Conservation (phyloP, 1,284 basidiomycete species). For the Moesziomyces globuligerus region DNA sequence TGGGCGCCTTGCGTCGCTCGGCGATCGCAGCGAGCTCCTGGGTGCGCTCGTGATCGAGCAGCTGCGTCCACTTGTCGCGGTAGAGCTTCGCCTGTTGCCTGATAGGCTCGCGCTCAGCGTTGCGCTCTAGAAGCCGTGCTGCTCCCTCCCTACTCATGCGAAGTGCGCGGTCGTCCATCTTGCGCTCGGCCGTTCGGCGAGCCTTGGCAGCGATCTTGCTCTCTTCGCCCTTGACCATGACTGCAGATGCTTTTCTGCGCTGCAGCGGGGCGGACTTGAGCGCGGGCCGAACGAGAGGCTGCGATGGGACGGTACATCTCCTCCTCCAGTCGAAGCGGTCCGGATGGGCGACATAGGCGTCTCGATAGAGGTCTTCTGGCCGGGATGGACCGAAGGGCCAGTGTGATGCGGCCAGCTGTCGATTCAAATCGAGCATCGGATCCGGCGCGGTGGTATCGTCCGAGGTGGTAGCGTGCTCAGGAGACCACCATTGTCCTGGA, state of each 20-base stretch:
- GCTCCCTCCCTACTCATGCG: slow-evolving; percentile 40
- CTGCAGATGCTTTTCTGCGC: slow-evolving; percentile 25
- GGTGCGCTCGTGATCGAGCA: slow-evolving; percentile 49
- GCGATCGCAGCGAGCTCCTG: slow-evolving; percentile 46
- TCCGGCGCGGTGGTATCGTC: neutral
- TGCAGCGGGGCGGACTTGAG: slow-evolving; percentile 14
- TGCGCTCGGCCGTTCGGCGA: slow-evolving; percentile 29
- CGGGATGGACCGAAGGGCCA: slow-evolving; percentile 38
- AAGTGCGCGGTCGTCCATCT: slow-evolving; percentile 40
- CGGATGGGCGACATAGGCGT: slow-evolving; percentile 39
- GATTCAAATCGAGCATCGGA: slow-evolving; percentile 13
- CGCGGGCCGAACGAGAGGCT: neutral
- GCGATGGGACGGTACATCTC: slow-evolving; percentile 3
- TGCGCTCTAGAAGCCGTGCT: slow-evolving; percentile 12
- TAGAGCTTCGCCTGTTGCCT: slow-evolving; percentile 34
- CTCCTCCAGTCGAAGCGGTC: slow-evolving; percentile 48
- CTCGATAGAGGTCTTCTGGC: slow-evolving; percentile 37
- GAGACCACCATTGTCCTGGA: slow-evolving; percentile 25
- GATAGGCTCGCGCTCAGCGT: slow-evolving; percentile 33
- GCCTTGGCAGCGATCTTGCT: slow-evolving; percentile 41
- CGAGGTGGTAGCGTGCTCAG: neutral
- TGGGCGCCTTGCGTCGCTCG: slow-evolving; percentile 48
- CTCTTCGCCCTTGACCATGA: slow-evolving; percentile 33
- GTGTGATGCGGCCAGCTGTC: slow-evolving; percentile 14
- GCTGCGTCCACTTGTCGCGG: slow-evolving; percentile 45